These are phyloP conservation scores for Leccinum incarnatum DNA, from an alignment of 768 basidiomycete species.

Conservation along the genomic window DNA sequence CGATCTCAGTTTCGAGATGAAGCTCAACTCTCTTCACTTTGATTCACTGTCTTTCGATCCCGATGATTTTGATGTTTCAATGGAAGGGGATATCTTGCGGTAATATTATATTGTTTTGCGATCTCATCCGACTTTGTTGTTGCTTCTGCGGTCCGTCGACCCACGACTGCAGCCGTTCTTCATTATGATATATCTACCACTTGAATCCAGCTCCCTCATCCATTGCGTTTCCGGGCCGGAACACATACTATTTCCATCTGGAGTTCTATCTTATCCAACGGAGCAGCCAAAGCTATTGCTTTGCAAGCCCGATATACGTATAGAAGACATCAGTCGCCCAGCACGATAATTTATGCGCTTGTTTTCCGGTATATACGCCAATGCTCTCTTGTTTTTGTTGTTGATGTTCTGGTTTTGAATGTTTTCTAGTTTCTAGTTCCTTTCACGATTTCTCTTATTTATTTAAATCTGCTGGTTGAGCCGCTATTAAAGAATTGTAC, in stretches of 20 bases:
- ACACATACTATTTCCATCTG: not conserved
- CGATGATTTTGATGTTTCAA: constrained; percentile 44
- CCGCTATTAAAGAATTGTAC: constrained; percentile 7
- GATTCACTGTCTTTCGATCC: constrained; percentile 68
- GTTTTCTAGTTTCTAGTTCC: not conserved
- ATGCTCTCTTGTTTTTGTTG: constrained; percentile 15
- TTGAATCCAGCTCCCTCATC: constrained; percentile 3
- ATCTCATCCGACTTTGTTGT: not conserved
- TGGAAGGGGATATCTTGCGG: constrained; percentile 16
- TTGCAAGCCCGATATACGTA: constrained; percentile 2
- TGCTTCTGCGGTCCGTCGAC: constrained; percentile 1
- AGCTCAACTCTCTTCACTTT: constrained; percentile 70
- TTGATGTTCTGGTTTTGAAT: constrained; percentile 2
- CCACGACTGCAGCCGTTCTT: not conserved
- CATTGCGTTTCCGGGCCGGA: not conserved
- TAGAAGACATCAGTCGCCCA: constrained; percentile 6
- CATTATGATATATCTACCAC: constrained; percentile 9
- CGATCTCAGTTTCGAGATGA: constrained; percentile 60
- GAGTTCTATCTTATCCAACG: not conserved
- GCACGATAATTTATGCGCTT: constrained; percentile 13
- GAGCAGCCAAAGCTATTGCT: constrained; percentile 3
- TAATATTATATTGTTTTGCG: constrained; percentile 10
- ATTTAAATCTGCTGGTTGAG: constrained; percentile 14
- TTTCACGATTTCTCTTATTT: not conserved
- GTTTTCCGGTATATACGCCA: constrained; percentile 13